Base-by-base conservation (phyloP, 1,284 basidiomycete species). In the Naganishia sp. region DNA sequence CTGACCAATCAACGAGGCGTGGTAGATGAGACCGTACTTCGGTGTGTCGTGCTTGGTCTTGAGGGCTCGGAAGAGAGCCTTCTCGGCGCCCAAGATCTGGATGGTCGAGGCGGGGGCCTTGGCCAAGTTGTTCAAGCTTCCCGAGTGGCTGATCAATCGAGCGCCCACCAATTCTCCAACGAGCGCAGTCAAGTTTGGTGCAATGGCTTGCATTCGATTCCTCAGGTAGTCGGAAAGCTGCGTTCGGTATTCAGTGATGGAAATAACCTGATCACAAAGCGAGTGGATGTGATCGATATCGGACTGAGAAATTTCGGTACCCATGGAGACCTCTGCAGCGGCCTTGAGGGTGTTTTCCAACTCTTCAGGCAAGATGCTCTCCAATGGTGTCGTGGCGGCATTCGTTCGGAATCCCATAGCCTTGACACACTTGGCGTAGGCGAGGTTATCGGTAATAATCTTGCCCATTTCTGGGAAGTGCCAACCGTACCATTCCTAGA, bases 401-500 rank as follows among this genome's bases (percentile, higher is more conserved):
- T 95, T 96, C 72, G 95, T 96, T 72, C 95, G 90, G 86, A 95
- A 92, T 88, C 89, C 93, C 91, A 96, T 94, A 45, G 84, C 80
- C 71, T 88, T 88, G 74, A 96, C 86, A 67, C 90, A 88, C 81
- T 94, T 95, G 68, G 96, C 93, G 79, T 98, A 99, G 28, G 94
- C 94, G 65, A 95, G 83, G 81, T 96, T 99, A 84, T 99, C 95
- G 71, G 89, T 87, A 72, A 98, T 90, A 79, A 99, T 97, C 83
- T 98, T 98, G 73, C 89, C 91, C 90, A 99, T 92, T 81, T 99
- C 95, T 11, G 95, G 95, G 86, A 98, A 98, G 83, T 99, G 95
- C 95, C 95, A 99, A 28, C 95, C 95, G 77, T 98, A 99, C 95
- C 95, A 99, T 85, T 98, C 95, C 91, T 93, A 52, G 5, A n/a